Percentiles rank a stretch among this genome's conserved stretches.
phyloP scores from a whole-genome alignment of 2,329 filamentous ascomycete genomes.

The Colletotrichum lindemuthianum region DNA sequence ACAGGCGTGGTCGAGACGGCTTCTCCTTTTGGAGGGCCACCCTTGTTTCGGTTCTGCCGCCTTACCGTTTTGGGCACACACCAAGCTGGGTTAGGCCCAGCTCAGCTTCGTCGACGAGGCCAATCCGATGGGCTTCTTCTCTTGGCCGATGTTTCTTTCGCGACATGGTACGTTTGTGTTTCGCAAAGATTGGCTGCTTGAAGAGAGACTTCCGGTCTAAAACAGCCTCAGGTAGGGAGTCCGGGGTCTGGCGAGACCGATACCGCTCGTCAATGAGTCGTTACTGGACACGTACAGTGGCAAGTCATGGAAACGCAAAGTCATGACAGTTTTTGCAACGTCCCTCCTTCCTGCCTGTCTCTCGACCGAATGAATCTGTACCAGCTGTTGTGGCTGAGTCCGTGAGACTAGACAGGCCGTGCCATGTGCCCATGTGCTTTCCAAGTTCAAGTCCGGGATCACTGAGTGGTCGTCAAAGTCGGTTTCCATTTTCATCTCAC shows the following conservation, averaged over 20 bases:
- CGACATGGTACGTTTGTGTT: conserved; percentile 29
- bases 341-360: neutral
- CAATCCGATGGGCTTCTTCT: conserved; percentile 27
- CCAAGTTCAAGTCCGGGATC: too few relatives aligned
- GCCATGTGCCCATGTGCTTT: neutral
- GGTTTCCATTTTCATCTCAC: neutral
- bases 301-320: neutral
- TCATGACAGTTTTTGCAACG: neutral
- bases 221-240: neutral
- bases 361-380: neutral
- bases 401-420: neutral
- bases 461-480: too few relatives aligned
- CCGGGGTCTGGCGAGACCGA: neutral
- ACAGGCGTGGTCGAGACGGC: neutral
- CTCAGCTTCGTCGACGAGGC: conserved; percentile 5
- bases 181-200: conserved; percentile 25
- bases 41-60: conserved; percentile 30
- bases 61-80: conserved; percentile 25
- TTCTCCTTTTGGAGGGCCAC: conserved; percentile 9
- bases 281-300: neutral
- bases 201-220: conserved; percentile 12
- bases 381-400: neutral
- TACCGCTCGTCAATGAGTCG: conserved; percentile 6
- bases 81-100: conserved; percentile 16
- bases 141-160: conserved; percentile 12